Evolutionary conservation across 345 rosid species (phyloP).

Genomic region (Populus deltoides): DNA sequence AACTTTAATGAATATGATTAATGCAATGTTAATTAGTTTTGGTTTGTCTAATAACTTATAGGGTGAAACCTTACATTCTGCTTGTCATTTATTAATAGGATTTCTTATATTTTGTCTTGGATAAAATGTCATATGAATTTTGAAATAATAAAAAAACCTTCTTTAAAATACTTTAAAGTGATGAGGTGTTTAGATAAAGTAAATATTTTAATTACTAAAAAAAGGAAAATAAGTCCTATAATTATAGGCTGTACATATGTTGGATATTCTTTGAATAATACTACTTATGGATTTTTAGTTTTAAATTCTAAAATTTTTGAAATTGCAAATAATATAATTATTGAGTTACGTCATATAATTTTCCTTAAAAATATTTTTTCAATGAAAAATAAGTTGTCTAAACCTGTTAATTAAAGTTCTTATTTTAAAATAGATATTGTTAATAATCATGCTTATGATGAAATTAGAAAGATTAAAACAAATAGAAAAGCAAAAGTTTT

Average conservation of each 20-base stretch:
- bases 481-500: not conserved
- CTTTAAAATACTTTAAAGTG: not conserved
- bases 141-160: not conserved
- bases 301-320: not conserved
- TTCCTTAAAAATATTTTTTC: not conserved
- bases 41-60: not conserved
- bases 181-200: constrained; percentile 1
- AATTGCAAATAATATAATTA: not conserved
- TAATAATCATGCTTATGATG: not conserved
- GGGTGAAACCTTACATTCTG: not conserved
- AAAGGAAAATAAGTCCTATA: not conserved
- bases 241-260: not conserved
- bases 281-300: not conserved
- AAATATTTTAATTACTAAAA: not conserved
- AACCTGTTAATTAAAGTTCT: not conserved
- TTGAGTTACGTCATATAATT: not conserved
- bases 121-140: not conserved
- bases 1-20: not conserved
- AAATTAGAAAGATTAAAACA: not conserved
- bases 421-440: not conserved
- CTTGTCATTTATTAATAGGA: not conserved
- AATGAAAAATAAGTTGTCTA: not conserved
- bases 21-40: not conserved
- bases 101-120: not conserved
- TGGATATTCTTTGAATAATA: not conserved